Base-by-base conservation (phyloP, 106 monocot genomes). In the Platanthera guangdongensis region DNA sequence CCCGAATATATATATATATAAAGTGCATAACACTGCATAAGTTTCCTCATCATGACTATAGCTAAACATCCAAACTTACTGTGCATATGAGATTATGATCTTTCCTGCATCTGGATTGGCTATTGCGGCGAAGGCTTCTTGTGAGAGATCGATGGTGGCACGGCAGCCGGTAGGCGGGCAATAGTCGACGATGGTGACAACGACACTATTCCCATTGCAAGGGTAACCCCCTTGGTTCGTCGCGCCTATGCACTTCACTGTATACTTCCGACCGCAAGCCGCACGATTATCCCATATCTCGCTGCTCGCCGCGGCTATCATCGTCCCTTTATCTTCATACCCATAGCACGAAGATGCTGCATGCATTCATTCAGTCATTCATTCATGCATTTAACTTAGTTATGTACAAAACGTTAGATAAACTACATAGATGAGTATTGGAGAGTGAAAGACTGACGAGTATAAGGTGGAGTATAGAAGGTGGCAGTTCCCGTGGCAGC, bases 291-390 rank as follows among this genome's bases (percentile, higher is more conserved):
- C 62, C 77, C 79, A 91, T 9, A 91, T 22, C 6, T 16, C 77
- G 6, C 76, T 68, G 74, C 91, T 91, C 9, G 86, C 91, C 3
- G 91, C 91, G 7, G 88, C 91, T 30, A 86, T 86, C 88, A 84
- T 80, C 47, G 74, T 72, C 7, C 91, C 88, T 21, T 80, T 52
- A 9, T 82, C 52, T 18, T 75, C 3, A 77, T 47, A 60, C 2
- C 88, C 86, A 46, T 81, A 71, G 79, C 86, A 82, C 6, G 82
- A 13, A 15, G 86, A 82, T 15, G 86, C 86, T 86, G 51, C 55
- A 30, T 1, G 4, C 8, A 74, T 8, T 48, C 16, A 9, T 4
- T 57, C 13, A 73, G 12, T 25, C 3, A n/a, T 12, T 7, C 13
- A 63, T 63, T 14, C 0, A 75, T 83, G 59, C 59, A 8, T 59